Evolutionary conservation across 306 rosid species (phyloP).

Genomic region (Acacia confusa): DNA sequence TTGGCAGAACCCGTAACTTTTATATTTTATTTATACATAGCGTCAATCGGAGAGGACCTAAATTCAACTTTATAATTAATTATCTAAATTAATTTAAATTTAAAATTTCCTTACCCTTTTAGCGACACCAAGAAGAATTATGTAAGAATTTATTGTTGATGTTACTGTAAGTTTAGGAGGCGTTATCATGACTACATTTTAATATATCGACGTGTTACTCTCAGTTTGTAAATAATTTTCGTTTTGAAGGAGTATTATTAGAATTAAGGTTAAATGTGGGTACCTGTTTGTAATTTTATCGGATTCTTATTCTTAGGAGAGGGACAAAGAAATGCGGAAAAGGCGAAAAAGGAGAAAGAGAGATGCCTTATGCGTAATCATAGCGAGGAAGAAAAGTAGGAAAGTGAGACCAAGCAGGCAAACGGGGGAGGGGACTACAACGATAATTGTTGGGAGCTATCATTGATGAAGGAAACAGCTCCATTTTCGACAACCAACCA

Average conservation of each 20-base stretch:
- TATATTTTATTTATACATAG: too few species aligned
- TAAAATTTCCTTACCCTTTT: too few species aligned
- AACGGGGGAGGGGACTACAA: not conserved
- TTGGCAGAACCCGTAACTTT: not conserved
- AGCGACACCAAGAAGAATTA: not conserved
- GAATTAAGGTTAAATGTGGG: not conserved
- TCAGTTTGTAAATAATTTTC: not conserved
- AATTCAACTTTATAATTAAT: too few species aligned
- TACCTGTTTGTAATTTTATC: not conserved
- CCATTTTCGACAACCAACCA: not conserved
- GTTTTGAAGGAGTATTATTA: not conserved
- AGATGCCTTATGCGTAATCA: conserved; percentile 6
- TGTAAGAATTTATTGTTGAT: not conserved
- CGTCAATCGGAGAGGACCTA: not conserved
- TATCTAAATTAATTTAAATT: too few species aligned
- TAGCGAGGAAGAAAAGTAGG: not conserved
- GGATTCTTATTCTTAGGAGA: not conserved
- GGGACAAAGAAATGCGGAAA: not conserved
- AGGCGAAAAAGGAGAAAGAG: not conserved
- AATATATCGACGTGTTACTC: not conserved
- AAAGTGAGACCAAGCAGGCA: not conserved
- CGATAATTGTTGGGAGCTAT: not conserved
- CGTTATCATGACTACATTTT: not conserved
- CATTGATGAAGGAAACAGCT: conserved; percentile 3
- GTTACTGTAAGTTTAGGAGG: not conserved